phyloP scores from a whole-genome alignment of 306 rosid genomes.

The Corylus americana region DNA sequence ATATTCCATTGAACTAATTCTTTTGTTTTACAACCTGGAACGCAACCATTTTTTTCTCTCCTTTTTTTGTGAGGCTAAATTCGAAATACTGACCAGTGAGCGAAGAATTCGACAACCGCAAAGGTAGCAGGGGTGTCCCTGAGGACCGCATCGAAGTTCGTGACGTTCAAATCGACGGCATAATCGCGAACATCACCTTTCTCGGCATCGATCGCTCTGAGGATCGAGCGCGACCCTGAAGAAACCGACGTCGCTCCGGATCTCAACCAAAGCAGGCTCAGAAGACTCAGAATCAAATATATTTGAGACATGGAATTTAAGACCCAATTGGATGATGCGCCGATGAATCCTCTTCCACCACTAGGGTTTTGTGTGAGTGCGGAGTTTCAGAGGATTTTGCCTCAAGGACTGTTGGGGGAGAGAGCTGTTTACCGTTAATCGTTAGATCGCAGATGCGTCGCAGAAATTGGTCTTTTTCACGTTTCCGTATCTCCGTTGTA shows the following conservation, averaged over 20 bases:
- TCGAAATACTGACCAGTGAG: conserved; percentile 67
- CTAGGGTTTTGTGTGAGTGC: conserved; percentile 23
- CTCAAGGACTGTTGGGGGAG: too few species aligned
- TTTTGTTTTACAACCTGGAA: not conserved
- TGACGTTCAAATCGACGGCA: conserved; percentile 72
- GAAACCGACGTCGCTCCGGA: conserved; percentile 31
- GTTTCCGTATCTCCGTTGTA: too few species aligned
- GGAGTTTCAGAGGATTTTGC: too few species aligned
- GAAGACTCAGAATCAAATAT: conserved; percentile 40
- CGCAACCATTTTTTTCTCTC: not conserved
- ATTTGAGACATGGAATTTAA: conserved; percentile 41
- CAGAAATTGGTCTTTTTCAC: too few species aligned
- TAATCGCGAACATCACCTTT: conserved; percentile 48
- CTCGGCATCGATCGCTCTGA: conserved; percentile 41
- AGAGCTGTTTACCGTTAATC: too few species aligned
- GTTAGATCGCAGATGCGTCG: too few species aligned
- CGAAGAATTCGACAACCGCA: conserved; percentile 86
- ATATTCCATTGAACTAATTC: not conserved
- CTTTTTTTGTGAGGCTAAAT: not conserved
- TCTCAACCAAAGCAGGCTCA: conserved; percentile 41
- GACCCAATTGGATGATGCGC: not conserved
- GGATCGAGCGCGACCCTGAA: conserved; percentile 65
- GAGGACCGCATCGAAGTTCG: conserved; percentile 71
- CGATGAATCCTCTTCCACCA: not conserved
- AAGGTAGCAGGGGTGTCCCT: conserved; percentile 74